Evolutionary conservation across 2,329 filamentous ascomycete species (phyloP), one percentile per base, ranked within the genome.

Genomic region (Phoma herbarum): DNA sequence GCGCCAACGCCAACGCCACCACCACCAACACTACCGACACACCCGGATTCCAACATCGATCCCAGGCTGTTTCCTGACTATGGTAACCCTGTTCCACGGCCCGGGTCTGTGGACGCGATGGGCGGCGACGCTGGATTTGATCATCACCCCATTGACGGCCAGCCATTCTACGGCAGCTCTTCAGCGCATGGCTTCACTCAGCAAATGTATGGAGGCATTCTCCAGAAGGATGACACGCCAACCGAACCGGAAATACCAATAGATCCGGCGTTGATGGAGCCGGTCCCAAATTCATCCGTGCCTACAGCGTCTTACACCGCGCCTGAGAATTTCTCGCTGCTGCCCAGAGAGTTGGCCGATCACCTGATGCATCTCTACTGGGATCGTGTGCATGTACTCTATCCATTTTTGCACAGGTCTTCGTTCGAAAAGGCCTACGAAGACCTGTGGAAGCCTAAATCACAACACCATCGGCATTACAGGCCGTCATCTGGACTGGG

Each of bases 131-230:
- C 52, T 14, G 52, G 47, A 3, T 9, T 22, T 10, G 43, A 18
- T 25, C 11, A 43, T 16, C 9, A 28, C 26, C 26, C 33, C 29
- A 8, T 49, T n/a, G 33, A 41, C 25, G 45, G 46, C 23, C 50
- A 51, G 11, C 49, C 46, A 3, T 59, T 59, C 22, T 59, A 61
- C 20, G 59, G 59, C 9, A 57, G 53, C 50, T 61, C 59, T 12
- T 61, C 59, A 26, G 54, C 54, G 18, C 53, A 47, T 35, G 56
- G 37, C 1, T 61, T 61, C 28, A 54, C 50, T 4, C 59, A 54
- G 25, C 59, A 61, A 43, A 43, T 61, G 44, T 61, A 61, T 14
- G 51, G 49, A 4, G 22, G 44, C n/a, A 44, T 61, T 26, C 54
- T 54, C 26, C 42, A 43, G 11, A 47, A 53, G n/a, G 45, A 54